Conservation (phyloP, 108 stramenopile genomes). For the Cylindrotheca closterium region DNA sequence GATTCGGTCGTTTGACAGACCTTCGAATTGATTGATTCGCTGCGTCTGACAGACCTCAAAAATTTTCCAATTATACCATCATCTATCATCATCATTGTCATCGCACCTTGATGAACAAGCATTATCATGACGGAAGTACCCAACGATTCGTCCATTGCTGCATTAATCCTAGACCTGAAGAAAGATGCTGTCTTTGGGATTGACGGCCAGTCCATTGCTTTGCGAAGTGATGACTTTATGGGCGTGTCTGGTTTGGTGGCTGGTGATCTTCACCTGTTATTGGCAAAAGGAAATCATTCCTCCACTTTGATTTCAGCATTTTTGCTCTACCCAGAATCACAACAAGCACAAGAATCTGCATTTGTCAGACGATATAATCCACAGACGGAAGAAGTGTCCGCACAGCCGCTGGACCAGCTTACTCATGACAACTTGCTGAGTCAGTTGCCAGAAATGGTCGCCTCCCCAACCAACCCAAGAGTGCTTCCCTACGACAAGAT, state of each 20-base stretch:
- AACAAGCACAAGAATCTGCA: too few species aligned
- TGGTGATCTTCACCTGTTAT: slow-evolving; percentile 39
- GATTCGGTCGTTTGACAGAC: too few species aligned
- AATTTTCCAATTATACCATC: too few species aligned
- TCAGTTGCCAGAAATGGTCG: slow-evolving; percentile 31
- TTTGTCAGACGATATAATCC: slow-evolving; percentile 64
- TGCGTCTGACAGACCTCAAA: too few species aligned
- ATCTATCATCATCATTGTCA: too few species aligned
- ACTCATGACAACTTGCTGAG: slow-evolving; percentile 43
- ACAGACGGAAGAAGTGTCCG: slow-evolving; percentile 76
- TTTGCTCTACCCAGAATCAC: neutral
- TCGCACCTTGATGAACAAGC: too few species aligned
- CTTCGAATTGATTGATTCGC: too few species aligned
- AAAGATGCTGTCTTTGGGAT: slow-evolving; percentile 33
- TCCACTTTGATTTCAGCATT: neutral
- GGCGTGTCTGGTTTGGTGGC: slow-evolving; percentile 17
- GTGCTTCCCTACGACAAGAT: slow-evolving; percentile 49
- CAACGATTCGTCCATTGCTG: too few species aligned
- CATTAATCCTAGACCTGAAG: slow-evolving; percentile 43
- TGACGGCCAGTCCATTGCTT: slow-evolving; percentile 38
- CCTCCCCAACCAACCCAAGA: slow-evolving; percentile 17
- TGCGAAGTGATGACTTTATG: slow-evolving; percentile 57
- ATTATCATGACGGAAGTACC: too few species aligned
- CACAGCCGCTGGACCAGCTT: slow-evolving; percentile 47
- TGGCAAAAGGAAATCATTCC: slow-evolving; percentile 10